Conservation (phyloP, 306 rosid species). For the Cyclanthera cordifolia region DNA sequence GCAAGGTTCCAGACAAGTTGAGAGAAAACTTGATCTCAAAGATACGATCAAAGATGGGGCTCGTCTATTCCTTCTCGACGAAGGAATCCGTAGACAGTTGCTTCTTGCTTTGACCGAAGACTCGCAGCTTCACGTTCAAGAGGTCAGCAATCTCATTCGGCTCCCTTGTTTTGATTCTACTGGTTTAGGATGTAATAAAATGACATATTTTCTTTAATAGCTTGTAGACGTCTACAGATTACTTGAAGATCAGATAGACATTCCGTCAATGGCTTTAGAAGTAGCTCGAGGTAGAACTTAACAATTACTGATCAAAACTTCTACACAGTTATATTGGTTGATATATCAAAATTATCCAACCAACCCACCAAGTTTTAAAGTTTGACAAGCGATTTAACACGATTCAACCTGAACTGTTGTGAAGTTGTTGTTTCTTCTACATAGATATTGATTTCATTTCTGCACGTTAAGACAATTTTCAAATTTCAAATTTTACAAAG, state of each 20-base stretch:
- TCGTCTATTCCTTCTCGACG: conserved; percentile 75
- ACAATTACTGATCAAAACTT: neutral
- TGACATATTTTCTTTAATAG: conserved; percentile 32
- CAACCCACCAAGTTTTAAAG: too few relatives aligned
- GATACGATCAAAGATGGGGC: conserved; percentile 96
- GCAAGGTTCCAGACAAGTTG: conserved; percentile 37
- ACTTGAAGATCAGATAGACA: conserved; percentile 76
- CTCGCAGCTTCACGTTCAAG: conserved; percentile 90
- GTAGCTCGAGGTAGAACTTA: conserved; percentile 65
- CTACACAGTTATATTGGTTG: neutral
- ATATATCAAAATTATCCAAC: neutral
- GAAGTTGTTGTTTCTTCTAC: too few relatives aligned
- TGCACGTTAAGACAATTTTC: too few relatives aligned
- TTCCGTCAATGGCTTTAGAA: conserved; percentile 72
- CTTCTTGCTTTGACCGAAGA: conserved; percentile 95
- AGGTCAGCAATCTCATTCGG: conserved; percentile 32
- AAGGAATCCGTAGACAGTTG: conserved; percentile 82
- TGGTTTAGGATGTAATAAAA: conserved; percentile 11
- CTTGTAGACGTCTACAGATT: conserved; percentile 87
- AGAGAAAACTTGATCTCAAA: conserved; percentile 74
- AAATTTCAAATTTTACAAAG: too few relatives aligned
- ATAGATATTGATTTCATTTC: too few relatives aligned
- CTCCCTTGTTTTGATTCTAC: neutral
- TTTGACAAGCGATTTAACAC: too few relatives aligned
- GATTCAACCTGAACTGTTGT: too few relatives aligned